phyloP scores from a whole-genome alignment of 768 basidiomycete species.

The Agaricus bisporus region DNA sequence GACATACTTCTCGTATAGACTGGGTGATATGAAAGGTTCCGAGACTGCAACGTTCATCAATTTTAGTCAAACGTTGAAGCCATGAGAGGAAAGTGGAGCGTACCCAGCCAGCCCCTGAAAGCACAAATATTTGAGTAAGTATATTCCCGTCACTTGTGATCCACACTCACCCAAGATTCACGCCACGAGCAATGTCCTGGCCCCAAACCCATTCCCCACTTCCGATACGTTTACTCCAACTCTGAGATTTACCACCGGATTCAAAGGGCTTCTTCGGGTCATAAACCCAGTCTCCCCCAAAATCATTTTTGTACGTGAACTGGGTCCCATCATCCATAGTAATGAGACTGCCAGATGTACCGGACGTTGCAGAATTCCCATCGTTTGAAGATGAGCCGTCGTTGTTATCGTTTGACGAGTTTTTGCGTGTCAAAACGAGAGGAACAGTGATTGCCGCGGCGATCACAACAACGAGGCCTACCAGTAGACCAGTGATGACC shows the following conservation, averaged over 20 bases:
- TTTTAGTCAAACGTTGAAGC: background rate
- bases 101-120: constrained; percentile 41
- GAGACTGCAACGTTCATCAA: constrained; percentile 32
- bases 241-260: constrained; percentile 68
- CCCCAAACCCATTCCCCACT: constrained; percentile 71
- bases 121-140: background rate
- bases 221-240: constrained; percentile 72
- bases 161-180: constrained; percentile 48
- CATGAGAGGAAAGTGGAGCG: constrained; percentile 9
- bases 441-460: constrained; percentile 38
- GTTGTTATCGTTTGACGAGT: constrained; percentile 8
- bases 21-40: constrained; percentile 75
- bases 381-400: constrained; percentile 8
- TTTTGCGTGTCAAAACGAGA: constrained; percentile 20
- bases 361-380: constrained; percentile 30
- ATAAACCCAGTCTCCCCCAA: constrained; percentile 79
- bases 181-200: constrained; percentile 46
- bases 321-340: constrained; percentile 70
- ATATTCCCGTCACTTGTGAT: constrained; percentile 2
- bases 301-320: constrained; percentile 72
- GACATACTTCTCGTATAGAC: constrained; percentile 62
- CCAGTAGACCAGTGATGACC: constrained; percentile 19
- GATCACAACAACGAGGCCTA: constrained; percentile 32
- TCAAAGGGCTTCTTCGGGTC: constrained; percentile 69
- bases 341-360: constrained; percentile 61